Evolutionary conservation across 148 eudicot species (phyloP).

Genomic region (Rhododendron vialii): DNA sequence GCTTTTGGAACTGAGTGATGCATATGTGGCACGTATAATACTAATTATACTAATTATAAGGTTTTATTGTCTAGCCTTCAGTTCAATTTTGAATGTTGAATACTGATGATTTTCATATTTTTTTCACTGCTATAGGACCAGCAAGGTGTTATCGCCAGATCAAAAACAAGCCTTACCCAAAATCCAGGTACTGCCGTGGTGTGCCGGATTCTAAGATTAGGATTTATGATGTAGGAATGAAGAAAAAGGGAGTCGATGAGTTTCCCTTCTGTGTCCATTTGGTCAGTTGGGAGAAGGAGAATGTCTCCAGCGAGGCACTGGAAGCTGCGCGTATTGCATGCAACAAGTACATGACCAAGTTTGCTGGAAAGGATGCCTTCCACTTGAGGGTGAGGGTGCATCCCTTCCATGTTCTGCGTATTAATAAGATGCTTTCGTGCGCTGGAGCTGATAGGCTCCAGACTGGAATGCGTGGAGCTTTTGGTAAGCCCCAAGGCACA

Average conservation of each 20-base stretch:
- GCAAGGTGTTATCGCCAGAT: slow-evolving; percentile 52
- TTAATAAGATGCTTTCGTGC: slow-evolving; percentile 48
- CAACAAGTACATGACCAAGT: slow-evolving; percentile 51
- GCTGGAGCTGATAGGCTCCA: slow-evolving; percentile 63
- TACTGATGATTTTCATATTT: not conserved
- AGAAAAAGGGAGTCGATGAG: slow-evolving; percentile 45
- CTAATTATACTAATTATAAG: not conserved
- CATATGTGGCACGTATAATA: not conserved
- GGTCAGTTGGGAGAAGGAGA: slow-evolving; percentile 55
- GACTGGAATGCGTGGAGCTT: slow-evolving; percentile 50
- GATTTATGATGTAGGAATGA: slow-evolving; percentile 37
- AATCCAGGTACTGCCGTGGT: slow-evolving; percentile 42
- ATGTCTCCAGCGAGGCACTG: slow-evolving; percentile 46
- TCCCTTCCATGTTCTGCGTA: slow-evolving; percentile 46
- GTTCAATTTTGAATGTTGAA: not conserved
- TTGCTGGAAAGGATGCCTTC: slow-evolving; percentile 50
- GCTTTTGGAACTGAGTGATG: not conserved
- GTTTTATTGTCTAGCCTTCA: not conserved
- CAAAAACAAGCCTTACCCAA: slow-evolving; percentile 48
- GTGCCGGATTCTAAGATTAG: slow-evolving; percentile 41
- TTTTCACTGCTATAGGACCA: slow-evolving; percentile 22
- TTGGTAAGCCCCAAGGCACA: slow-evolving; percentile 39
- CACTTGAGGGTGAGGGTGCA: slow-evolving; percentile 50
- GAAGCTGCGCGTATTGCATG: slow-evolving; percentile 55
- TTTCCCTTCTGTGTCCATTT: slow-evolving; percentile 47